Evolutionary conservation across 1,139 yeast genomes (phyloP).

Genomic region (Suhomyces wounanorum): DNA sequence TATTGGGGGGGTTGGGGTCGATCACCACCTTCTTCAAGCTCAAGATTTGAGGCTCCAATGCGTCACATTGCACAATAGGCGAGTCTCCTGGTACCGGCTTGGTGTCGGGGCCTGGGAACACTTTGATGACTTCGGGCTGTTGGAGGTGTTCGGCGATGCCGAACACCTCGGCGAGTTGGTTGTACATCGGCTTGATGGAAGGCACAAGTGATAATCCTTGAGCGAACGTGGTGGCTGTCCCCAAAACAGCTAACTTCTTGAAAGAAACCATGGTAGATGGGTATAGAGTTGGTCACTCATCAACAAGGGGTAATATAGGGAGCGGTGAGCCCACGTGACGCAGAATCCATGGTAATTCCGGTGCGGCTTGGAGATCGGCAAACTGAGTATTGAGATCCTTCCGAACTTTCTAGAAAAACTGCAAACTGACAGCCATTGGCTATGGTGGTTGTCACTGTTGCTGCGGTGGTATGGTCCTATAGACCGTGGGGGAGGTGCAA

Average conservation of each 20-base stretch:
- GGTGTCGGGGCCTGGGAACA: slow-evolving; percentile 34
- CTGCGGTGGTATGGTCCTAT: too few relatives aligned
- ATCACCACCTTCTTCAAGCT: slow-evolving; percentile 60
- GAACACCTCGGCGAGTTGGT: slow-evolving; percentile 24
- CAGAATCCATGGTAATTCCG: not conserved
- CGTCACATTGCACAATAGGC: slow-evolving; percentile 78
- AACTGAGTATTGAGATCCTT: too few relatives aligned
- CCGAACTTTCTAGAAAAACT: too few relatives aligned
- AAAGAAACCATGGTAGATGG: slow-evolving; percentile 29
- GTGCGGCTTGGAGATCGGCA: not conserved
- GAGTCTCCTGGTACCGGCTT: slow-evolving; percentile 89
- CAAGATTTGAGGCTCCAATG: slow-evolving; percentile 60
- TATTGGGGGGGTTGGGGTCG: slow-evolving; percentile 83
- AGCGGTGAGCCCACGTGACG: not conserved
- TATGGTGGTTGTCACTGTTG: too few relatives aligned
- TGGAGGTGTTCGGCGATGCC: slow-evolving; percentile 11
- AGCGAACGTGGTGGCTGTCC: slow-evolving; percentile 16
- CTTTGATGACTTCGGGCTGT: slow-evolving; percentile 14
- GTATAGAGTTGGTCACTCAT: not conserved
- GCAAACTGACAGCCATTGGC: too few relatives aligned
- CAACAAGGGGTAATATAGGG: not conserved
- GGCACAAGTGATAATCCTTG: slow-evolving; percentile 28
- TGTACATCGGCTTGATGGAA: slow-evolving; percentile 20
- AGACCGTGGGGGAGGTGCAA: too few relatives aligned
- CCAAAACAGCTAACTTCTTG: slow-evolving; percentile 22